Percentiles rank a stretch among this genome's conserved stretches.
Conservation (phyloP, 2,329 filamentous ascomycete species). For the Ambrosiella xylebori region DNA sequence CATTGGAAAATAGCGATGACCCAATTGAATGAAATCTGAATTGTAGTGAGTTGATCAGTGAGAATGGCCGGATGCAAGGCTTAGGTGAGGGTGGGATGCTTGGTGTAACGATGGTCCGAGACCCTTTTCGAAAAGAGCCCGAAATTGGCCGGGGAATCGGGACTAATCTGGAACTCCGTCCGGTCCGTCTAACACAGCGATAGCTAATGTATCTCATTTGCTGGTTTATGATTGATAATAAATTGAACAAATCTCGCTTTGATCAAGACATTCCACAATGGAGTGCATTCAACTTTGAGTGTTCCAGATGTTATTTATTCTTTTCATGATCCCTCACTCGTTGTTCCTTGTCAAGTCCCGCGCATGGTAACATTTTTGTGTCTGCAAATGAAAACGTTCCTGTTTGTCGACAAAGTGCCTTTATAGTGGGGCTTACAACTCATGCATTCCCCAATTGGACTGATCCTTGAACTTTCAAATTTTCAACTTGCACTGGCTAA, state of each 20-base stretch:
- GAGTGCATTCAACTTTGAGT: too few species aligned
- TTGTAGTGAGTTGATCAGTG: neutral
- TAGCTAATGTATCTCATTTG: too few species aligned
- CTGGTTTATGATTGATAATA: too few species aligned
- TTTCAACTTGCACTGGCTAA: slow-evolving; percentile 5
- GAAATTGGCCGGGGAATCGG: neutral
- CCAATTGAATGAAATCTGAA: neutral
- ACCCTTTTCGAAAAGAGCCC: neutral
- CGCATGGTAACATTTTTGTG: neutral
- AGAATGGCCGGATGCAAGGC: neutral
- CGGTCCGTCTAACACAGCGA: neutral
- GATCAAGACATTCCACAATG: too few species aligned
- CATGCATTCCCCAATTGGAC: neutral
- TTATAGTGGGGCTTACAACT: neutral
- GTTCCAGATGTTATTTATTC: too few species aligned
- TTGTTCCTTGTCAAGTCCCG: neutral
- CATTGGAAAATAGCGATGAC: neutral
- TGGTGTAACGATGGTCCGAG: neutral
- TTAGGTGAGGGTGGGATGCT: neutral
- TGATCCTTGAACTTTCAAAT: neutral
- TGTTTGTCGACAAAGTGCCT: neutral
- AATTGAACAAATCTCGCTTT: too few species aligned
- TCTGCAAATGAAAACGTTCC: neutral
- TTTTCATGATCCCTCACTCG: neutral
- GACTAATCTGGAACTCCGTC: neutral